Conservation (phyloP, 2,329 filamentous ascomycete species). For the Colletotrichum ledebouriae region DNA sequence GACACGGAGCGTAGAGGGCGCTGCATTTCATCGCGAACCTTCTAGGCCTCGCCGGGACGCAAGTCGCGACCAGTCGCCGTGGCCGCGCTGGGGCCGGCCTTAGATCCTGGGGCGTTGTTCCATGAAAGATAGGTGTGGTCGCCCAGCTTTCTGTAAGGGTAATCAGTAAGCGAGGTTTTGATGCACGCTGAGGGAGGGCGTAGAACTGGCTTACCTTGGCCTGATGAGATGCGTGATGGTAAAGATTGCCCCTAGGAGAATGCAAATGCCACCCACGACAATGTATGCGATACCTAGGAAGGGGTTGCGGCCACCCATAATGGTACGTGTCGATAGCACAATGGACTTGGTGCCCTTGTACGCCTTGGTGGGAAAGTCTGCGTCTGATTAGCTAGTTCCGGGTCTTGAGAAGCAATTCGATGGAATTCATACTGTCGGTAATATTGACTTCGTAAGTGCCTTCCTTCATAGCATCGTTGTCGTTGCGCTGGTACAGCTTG, state of each 20-base stretch:
- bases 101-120: conserved; percentile 74
- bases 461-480: conserved; percentile 73
- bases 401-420: neutral
- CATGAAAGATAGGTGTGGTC: conserved; percentile 98
- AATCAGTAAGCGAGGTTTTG: conserved; percentile 3
- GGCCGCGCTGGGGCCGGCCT: conserved; percentile 59
- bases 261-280: conserved; percentile 92
- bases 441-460: conserved; percentile 86
- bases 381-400: neutral
- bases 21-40: conserved; percentile 47
- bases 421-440: conserved; percentile 76
- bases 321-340: conserved; percentile 87
- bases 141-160: conserved; percentile 82
- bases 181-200: conserved; percentile 21
- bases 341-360: conserved; percentile 93
- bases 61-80: conserved; percentile 70
- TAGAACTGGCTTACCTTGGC: conserved; percentile 72
- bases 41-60: conserved; percentile 60
- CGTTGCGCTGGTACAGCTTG: conserved; percentile 90
- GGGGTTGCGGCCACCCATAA: conserved; percentile 94
- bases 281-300: conserved; percentile 98
- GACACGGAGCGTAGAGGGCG: conserved; percentile 35
- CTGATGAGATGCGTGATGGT: conserved; percentile 91
- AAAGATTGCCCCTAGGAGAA: conserved; percentile 89
- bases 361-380: conserved; percentile 83